These are phyloP conservation scores for Stipa capillata DNA, from an alignment of 176 grass and related monocot species.

Conservation along the genomic window DNA sequence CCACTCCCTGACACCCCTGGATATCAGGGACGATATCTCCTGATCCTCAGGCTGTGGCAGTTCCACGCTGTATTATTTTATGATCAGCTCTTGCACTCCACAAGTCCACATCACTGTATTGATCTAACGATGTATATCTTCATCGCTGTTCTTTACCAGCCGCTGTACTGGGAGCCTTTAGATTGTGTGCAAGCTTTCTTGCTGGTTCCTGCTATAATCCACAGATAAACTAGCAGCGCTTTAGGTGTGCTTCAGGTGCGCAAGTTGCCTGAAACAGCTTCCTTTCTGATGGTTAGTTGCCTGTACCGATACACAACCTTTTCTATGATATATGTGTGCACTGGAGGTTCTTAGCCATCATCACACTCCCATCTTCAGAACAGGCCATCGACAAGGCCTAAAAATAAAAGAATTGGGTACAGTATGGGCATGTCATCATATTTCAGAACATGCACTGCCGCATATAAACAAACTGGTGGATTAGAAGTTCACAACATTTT, in stretches of 20 bases:
- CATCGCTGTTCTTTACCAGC: background rate
- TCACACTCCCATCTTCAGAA: background rate
- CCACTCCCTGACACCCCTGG: background rate
- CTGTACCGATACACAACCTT: background rate
- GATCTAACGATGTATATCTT: background rate
- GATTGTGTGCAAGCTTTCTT: conserved; percentile 37
- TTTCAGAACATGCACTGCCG: background rate
- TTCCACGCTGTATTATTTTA: background rate
- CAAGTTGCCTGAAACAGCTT: conserved; percentile 13
- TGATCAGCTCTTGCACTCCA: conserved; percentile 18
- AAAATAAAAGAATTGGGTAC: background rate
- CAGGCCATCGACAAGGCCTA: background rate
- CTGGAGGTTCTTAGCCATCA: too few relatives aligned
- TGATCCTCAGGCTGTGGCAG: background rate
- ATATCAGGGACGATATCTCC: conserved; percentile 19
- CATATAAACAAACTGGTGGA: background rate
- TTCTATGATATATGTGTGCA: background rate
- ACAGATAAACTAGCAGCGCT: background rate
- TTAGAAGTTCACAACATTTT: background rate
- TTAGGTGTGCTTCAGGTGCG: background rate
- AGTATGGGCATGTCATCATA: background rate
- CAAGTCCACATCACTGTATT: conserved; percentile 10
- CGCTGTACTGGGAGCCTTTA: background rate
- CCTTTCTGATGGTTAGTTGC: background rate
- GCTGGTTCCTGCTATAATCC: background rate